These are phyloP conservation scores for Multifurca ochricompacta DNA, from an alignment of 768 basidiomycete genomes.

Conservation along the genomic window DNA sequence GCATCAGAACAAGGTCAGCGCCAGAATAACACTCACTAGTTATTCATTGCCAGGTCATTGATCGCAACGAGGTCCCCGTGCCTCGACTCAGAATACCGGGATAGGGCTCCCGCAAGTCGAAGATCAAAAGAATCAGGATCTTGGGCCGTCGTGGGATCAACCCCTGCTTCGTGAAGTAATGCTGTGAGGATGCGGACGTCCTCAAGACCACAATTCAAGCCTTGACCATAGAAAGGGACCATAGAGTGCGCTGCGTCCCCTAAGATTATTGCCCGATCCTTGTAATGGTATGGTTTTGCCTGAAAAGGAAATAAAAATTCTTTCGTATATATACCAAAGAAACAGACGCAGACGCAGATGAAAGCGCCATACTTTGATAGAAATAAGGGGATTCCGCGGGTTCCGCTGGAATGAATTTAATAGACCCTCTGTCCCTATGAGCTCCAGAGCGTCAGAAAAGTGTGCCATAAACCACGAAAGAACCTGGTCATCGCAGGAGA, in stretches of 20 bases:
- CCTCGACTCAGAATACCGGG: conserved; percentile 71
- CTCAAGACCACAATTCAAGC: conserved; percentile 95
- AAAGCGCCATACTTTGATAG: conserved; percentile 67
- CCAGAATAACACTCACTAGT: conserved; percentile 67
- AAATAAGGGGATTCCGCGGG: conserved; percentile 84
- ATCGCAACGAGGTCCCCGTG: conserved; percentile 89
- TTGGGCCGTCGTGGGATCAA: conserved; percentile 39
- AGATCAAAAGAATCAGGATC: conserved; percentile 39
- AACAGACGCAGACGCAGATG: conserved; percentile 13
- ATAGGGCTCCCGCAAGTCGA: conserved; percentile 57
- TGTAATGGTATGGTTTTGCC: conserved; percentile 86
- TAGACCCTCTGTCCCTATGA: conserved; percentile 76
- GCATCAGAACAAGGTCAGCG: conserved; percentile 10
- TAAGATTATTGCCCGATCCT: conserved; percentile 77
- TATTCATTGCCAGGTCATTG: conserved; percentile 86
- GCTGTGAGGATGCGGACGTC: conserved; percentile 86
- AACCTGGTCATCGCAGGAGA: conserved; percentile 49
- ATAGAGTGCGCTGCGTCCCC: conserved; percentile 97
- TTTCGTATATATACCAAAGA: neutral
- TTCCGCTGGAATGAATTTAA: conserved; percentile 73
- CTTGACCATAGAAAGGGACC: conserved; percentile 98
- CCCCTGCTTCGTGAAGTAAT: conserved; percentile 62
- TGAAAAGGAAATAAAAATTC: conserved; percentile 26
- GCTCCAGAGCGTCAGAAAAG: conserved; percentile 81
- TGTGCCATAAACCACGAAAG: conserved; percentile 71